phyloP scores from a whole-genome alignment of 1,284 basidiomycete genomes.

The Heterobasidion annosum region DNA sequence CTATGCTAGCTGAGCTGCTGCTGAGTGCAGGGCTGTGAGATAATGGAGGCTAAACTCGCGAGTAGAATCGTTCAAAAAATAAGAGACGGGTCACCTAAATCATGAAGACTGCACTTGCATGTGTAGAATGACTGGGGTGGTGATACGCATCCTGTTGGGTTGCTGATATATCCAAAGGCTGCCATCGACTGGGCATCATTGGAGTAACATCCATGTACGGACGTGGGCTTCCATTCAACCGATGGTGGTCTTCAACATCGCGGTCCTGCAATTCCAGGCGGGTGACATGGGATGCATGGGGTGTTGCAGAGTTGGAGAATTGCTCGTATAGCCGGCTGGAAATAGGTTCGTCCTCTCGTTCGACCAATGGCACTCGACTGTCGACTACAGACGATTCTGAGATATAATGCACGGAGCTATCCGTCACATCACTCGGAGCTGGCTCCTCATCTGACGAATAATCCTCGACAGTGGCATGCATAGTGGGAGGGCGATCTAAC shows the following conservation, averaged over 20 bases:
- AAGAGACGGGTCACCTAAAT: background rate
- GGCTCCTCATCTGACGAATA: slow-evolving; percentile 7
- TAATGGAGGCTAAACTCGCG: background rate
- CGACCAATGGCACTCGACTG: slow-evolving; percentile 8
- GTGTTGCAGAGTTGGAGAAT: background rate
- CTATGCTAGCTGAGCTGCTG: slow-evolving; percentile 8
- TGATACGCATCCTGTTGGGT: background rate
- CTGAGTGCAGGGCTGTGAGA: background rate
- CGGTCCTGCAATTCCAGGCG: slow-evolving; percentile 5
- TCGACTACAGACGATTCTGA: slow-evolving; percentile 6
- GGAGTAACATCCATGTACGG: background rate
- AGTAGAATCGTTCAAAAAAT: background rate
- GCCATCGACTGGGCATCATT: background rate
- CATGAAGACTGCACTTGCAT: background rate
- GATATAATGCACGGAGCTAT: background rate
- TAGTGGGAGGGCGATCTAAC: slow-evolving; percentile 3
- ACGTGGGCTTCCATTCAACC: background rate
- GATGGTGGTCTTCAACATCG: slow-evolving; percentile 1
- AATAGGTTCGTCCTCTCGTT: slow-evolving; percentile 4
- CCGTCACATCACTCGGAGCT: slow-evolving; percentile 3
- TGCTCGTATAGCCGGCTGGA: slow-evolving; percentile 10
- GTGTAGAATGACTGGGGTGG: background rate
- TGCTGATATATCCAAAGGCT: background rate
- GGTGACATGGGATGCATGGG: slow-evolving; percentile 3
- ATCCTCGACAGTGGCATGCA: slow-evolving; percentile 3